phyloP scores from a whole-genome alignment of 176 grass and related monocot genomes.

The Cenchrus purpureus region DNA sequence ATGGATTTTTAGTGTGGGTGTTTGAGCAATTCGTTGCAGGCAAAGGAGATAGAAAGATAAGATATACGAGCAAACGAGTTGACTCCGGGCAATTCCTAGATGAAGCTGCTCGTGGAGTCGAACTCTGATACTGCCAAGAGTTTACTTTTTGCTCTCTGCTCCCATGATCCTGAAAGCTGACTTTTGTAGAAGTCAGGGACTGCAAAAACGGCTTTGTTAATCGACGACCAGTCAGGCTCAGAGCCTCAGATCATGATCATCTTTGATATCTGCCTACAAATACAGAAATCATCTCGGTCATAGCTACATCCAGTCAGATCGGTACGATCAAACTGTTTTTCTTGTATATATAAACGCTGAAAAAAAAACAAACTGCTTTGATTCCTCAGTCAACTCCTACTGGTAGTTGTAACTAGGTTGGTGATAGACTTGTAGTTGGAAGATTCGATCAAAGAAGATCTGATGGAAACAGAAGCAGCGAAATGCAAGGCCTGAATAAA shows the following conservation, averaged over 20 bases:
- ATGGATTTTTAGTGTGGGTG: neutral
- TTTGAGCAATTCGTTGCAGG: neutral
- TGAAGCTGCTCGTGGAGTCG: neutral
- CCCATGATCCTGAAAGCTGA: slow-evolving; percentile 1
- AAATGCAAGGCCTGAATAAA: neutral
- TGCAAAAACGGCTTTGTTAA: neutral
- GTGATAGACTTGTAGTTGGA: neutral
- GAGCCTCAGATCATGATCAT: slow-evolving; percentile 6
- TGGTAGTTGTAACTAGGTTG: neutral
- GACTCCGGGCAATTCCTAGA: neutral
- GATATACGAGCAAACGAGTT: neutral
- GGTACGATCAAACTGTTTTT: neutral
- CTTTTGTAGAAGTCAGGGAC: neutral
- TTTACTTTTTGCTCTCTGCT: neutral
- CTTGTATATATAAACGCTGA: neutral
- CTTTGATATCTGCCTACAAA: neutral
- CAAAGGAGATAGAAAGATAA: neutral
- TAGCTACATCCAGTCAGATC: neutral
- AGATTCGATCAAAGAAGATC: neutral
- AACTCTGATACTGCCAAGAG: neutral
- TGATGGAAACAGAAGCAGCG: neutral
- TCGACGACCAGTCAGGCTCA: neutral
- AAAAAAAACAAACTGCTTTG: neutral
- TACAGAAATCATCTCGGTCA: neutral
- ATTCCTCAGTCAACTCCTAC: neutral